phyloP scores from a whole-genome alignment of 805 yeast species.

The Ogataea trehalophila region DNA sequence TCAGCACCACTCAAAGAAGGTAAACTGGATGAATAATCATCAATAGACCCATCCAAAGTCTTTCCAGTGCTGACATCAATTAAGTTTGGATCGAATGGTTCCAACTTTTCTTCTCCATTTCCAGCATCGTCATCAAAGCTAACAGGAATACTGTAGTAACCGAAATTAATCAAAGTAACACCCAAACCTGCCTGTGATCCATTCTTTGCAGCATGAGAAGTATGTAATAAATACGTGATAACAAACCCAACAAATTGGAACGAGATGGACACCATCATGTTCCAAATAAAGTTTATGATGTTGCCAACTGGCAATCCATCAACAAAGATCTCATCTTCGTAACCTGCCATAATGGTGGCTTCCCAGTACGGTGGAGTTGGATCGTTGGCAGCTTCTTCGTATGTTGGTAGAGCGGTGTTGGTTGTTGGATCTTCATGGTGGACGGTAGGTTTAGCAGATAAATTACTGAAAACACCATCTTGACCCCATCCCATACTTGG shows the following conservation, averaged over 20 bases:
- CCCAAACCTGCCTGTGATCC: conserved; percentile 95
- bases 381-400: conserved; percentile 93
- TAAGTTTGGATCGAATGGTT: conserved; percentile 55
- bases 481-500: conserved; percentile 33
- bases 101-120: conserved; percentile 34
- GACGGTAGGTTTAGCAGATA: conserved; percentile 74
- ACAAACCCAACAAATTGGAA: conserved; percentile 93
- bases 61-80: conserved; percentile 36
- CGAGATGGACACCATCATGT: conserved; percentile 78
- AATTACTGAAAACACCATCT: conserved; percentile 92
- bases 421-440: conserved; percentile 35
- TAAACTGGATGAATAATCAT: conserved; percentile 23
- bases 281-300: conserved; percentile 86
- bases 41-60: conserved; percentile 23
- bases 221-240: conserved; percentile 83
- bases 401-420: conserved; percentile 73
- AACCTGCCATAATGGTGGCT: conserved; percentile 74
- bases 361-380: conserved; percentile 98
- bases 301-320: conserved; percentile 96
- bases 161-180: conserved; percentile 70
- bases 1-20: conserved; percentile 7
- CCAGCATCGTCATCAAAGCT: conserved; percentile 22
- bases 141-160: conserved; percentile 50
- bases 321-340: conserved; percentile 84
- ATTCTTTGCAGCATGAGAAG: conserved; percentile 95